Percentiles rank a stretch among this genome's conserved stretches.
Evolutionary conservation across 2,329 filamentous ascomycete species (phyloP).

Genomic region (Verticillium isaacii): DNA sequence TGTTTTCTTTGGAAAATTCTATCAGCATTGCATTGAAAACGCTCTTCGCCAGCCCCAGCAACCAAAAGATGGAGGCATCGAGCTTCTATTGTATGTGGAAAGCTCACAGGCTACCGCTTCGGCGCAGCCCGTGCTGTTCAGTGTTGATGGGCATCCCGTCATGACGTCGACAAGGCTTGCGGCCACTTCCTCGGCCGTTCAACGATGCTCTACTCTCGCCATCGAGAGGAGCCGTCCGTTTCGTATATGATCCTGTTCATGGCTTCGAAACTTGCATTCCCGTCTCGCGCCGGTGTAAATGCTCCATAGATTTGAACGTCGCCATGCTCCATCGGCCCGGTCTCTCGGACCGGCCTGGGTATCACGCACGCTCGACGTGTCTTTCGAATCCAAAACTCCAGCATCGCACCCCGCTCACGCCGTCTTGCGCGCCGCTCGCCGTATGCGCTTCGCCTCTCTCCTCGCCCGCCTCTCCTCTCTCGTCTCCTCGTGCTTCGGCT

Average conservation of each 20-base stretch:
- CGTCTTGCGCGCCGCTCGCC: constrained; percentile 18
- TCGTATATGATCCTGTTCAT: too few relatives aligned
- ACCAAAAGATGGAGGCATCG: background rate
- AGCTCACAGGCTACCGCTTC: background rate
- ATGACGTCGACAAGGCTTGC: too few relatives aligned
- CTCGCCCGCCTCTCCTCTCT: constrained; percentile 37
- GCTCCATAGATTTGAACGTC: background rate
- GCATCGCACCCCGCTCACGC: background rate
- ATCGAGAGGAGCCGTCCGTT: too few relatives aligned
- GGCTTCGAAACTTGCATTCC: too few relatives aligned
- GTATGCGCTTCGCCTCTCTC: constrained; percentile 25
- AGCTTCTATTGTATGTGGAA: background rate
- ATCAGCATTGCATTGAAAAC: background rate
- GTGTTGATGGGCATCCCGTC: too few relatives aligned
- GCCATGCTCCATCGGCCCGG: background rate
- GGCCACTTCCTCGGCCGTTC: too few relatives aligned
- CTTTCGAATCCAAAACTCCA: background rate
- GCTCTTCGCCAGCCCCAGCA: background rate
- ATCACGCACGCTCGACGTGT: background rate
- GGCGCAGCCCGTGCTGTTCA: background rate
- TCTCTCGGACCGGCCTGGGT: background rate
- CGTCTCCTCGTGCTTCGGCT: constrained; percentile 25
- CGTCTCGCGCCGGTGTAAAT: too few relatives aligned
- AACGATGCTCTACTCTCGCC: too few relatives aligned
- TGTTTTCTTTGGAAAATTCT: background rate